Percentiles rank a stretch among this genome's conserved stretches.
Conservation (phyloP, 208 protist species). For the Porcisia deanei region DNA sequence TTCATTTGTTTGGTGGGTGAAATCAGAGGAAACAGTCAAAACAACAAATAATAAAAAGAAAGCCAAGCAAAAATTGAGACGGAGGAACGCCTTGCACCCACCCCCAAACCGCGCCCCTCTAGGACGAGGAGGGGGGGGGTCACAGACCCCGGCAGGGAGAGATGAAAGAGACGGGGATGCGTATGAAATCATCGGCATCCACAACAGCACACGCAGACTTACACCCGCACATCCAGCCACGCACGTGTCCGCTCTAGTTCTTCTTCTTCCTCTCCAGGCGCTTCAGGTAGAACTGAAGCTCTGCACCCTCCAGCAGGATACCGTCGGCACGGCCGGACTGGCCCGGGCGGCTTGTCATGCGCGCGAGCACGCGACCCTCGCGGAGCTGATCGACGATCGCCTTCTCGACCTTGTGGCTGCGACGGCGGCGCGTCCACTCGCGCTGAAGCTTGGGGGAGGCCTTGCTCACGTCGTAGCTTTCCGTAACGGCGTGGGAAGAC, state of each 20-base stretch:
- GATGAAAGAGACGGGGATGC: not conserved
- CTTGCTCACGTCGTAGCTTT: slow-evolving; percentile 83
- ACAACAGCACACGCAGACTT: not conserved
- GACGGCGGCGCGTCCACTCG: slow-evolving; percentile 69
- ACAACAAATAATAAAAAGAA: too few species aligned
- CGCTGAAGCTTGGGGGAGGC: slow-evolving; percentile 71
- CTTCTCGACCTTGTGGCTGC: slow-evolving; percentile 86
- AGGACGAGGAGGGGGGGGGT: too few species aligned
- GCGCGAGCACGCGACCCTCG: slow-evolving; percentile 94
- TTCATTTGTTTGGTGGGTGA: not conserved
- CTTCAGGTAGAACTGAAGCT: slow-evolving; percentile 99
- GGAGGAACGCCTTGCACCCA: too few species aligned
- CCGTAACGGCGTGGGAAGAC: slow-evolving; percentile 43
- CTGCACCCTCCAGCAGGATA: slow-evolving; percentile 99
- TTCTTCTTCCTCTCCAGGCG: slow-evolving; percentile 98
- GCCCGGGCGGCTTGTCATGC: slow-evolving; percentile 97
- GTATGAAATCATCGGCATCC: not conserved
- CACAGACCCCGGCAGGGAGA: not conserved
- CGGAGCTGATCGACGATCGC: slow-evolving; percentile 92
- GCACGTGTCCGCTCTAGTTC: slow-evolving; percentile 28
- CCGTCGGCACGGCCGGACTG: slow-evolving; percentile 98
- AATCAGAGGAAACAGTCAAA: not conserved
- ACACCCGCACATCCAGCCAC: not conserved
- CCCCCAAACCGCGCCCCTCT: too few species aligned
- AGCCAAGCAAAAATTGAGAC: too few species aligned